These are phyloP conservation scores for Pinus tabuliformis DNA, from an alignment of 75 land plant genomes.

Conservation along the genomic window DNA sequence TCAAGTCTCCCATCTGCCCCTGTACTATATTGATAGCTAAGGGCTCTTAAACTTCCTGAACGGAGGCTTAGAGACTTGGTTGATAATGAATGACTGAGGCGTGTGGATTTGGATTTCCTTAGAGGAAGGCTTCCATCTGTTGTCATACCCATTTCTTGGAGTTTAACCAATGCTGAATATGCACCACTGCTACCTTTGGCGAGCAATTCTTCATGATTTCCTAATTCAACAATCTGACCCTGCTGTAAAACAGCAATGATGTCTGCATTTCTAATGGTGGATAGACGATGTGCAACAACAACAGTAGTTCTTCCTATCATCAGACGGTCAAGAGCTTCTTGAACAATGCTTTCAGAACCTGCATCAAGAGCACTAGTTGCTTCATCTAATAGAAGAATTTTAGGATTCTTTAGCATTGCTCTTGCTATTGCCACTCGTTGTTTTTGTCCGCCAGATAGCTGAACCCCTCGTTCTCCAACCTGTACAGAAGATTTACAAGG, in stretches of 20 bases:
- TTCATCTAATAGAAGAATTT: slow-evolving; percentile 92
- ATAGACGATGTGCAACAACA: slow-evolving; percentile 93
- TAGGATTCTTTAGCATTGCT: slow-evolving; percentile 94
- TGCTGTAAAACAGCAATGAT: slow-evolving; percentile 84
- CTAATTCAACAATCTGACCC: slow-evolving; percentile 88
- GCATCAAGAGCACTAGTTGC: slow-evolving; percentile 98
- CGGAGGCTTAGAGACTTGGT: slow-evolving; percentile 68
- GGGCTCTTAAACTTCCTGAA: slow-evolving; percentile 57
- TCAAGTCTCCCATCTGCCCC: slow-evolving; percentile 77
- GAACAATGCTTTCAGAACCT: slow-evolving; percentile 90
- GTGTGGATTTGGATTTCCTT: slow-evolving; percentile 50
- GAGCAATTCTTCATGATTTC: slow-evolving; percentile 84
- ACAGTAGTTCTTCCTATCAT: slow-evolving; percentile 98
- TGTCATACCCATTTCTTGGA: slow-evolving; percentile 81
- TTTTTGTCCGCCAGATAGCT: slow-evolving; percentile 98
- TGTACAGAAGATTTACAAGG: slow-evolving; percentile 14
- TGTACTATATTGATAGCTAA: slow-evolving; percentile 69
- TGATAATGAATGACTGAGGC: slow-evolving; percentile 64
- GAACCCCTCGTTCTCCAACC: slow-evolving; percentile 96
- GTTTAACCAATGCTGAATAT: slow-evolving; percentile 74
- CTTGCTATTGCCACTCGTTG: slow-evolving; percentile 97
- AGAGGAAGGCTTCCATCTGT: slow-evolving; percentile 53
- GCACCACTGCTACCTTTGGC: slow-evolving; percentile 73
- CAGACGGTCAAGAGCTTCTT: slow-evolving; percentile 91
- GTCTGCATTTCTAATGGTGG: slow-evolving; percentile 94